These are phyloP conservation scores for Yamadazyma atmosphaerica DNA, from an alignment of 1,139 yeast genomes.

Conservation along the genomic window DNA sequence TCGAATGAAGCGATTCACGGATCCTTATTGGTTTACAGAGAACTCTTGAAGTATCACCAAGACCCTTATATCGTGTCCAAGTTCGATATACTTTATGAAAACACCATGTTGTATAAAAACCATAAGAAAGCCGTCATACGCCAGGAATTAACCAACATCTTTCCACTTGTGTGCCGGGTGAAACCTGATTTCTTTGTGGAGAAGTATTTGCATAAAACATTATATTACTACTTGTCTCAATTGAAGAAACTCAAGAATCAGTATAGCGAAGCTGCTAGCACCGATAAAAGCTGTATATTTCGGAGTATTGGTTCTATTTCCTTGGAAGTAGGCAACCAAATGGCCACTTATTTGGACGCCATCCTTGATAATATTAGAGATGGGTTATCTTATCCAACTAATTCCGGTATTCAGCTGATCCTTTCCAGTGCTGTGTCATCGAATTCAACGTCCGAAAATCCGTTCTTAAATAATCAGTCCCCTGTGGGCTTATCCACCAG, in stretches of 20 bases:
- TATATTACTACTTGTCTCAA: conserved; percentile 76
- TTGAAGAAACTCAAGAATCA: conserved; percentile 64
- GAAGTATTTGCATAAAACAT: conserved; percentile 76
- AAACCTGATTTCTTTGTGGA: conserved; percentile 78
- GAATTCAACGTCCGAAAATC: conserved; percentile 16
- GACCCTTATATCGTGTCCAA: conserved; percentile 49
- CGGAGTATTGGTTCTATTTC: conserved; percentile 87
- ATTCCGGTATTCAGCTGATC: conserved; percentile 43
- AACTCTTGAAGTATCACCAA: conserved; percentile 69
- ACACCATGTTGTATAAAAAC: conserved; percentile 71
- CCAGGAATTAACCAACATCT: conserved; percentile 76
- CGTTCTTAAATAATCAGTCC: conserved; percentile 13
- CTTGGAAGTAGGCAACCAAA: conserved; percentile 78
- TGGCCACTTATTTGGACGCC: conserved; percentile 86
- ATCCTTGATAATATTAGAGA: conserved; percentile 82
- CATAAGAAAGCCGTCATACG: conserved; percentile 76
- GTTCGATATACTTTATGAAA: conserved; percentile 77
- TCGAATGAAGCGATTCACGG: conserved; percentile 81
- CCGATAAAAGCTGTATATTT: conserved; percentile 75
- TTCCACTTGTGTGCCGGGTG: conserved; percentile 81
- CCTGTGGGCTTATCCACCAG: conserved; percentile 24
- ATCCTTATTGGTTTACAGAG: conserved; percentile 78
- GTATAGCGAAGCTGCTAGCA: conserved; percentile 39
- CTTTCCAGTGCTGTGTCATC: conserved; percentile 42
- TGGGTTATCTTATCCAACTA: conserved; percentile 57